Evolutionary conservation across 106 monocot species (phyloP), one percentile per base, ranked within the genome.

Genomic region (Dendrobium officinale): DNA sequence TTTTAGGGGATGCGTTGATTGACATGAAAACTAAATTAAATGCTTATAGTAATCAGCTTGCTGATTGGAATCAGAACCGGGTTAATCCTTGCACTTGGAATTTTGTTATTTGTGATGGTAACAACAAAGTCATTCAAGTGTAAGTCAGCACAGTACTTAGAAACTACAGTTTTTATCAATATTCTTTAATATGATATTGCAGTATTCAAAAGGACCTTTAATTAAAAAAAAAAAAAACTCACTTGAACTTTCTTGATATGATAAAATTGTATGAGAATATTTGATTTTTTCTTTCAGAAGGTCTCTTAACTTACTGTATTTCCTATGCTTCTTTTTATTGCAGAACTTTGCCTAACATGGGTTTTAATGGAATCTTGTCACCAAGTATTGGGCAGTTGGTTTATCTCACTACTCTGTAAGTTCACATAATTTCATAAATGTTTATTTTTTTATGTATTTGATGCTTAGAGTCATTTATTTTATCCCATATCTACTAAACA

Each of bases 331-430:
- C 51, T 70, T 66, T 59, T 1, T 55, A 11, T 40, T 85, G 45
- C 88, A 96, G 96, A 82, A 89, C 94, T 77, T 82, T 97, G 80
- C 20, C 92, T 84, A 89, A 87, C 58, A 92, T 97, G 90, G 90
- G 94, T 78, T 94, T 94, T 48, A 90, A 87, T 79, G 96, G 96
- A 75, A 85, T 77, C 76, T 81, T 97, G 67, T 92, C 96, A 56
- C 87, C 94, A 83, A 90, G 81, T 73, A 88, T 97, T 82, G 96
- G 96, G 75, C 87, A 81, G 4, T 77, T 93, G 67, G 67, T 77
- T 18, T 82, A 85, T 82, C 81, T 93, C 41, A 87, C 58, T 74
- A 85, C 85, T 18, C 40, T 93, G 93, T 93, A 88, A 88, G 88
- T 87, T 42, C 74, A 78, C 13, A 48, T 17, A 73, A 41, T 40